Evolutionary conservation across 1,139 yeast species (phyloP).

Genomic region (Pichia sp.): DNA sequence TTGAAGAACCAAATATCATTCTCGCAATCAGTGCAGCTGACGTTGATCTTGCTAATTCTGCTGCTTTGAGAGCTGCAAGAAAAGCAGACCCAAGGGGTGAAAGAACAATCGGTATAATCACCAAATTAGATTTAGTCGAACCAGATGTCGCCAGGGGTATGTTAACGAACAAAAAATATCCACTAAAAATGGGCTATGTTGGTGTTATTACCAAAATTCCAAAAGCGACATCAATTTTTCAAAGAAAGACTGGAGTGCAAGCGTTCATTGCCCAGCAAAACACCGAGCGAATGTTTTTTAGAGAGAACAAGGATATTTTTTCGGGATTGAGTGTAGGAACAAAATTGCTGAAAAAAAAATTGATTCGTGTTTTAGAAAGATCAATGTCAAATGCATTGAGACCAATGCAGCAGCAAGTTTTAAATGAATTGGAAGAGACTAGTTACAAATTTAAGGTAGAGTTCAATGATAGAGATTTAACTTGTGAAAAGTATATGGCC

Average conservation of each 20-base stretch:
- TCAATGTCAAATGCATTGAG: constrained; percentile 87
- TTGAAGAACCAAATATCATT: constrained; percentile 88
- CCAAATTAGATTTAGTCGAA: constrained; percentile 85
- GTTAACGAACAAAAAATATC: constrained; percentile 75
- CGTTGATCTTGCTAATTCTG: constrained; percentile 93
- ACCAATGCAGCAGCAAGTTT: constrained; percentile 83
- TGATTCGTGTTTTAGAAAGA: constrained; percentile 80
- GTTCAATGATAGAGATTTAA: constrained; percentile 87
- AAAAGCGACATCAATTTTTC: constrained; percentile 31
- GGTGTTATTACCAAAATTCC: constrained; percentile 92
- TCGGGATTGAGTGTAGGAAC: constrained; percentile 73
- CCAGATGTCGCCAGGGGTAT: constrained; percentile 67
- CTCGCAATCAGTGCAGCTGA: constrained; percentile 97
- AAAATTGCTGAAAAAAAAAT: constrained; percentile 64
- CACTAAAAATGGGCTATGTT: constrained; percentile 92
- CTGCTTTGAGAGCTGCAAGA: constrained; percentile 91
- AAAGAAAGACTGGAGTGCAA: constrained; percentile 35
- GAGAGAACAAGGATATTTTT: constrained; percentile 57
- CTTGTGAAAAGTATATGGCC: constrained; percentile 91
- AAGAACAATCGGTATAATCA: constrained; percentile 92
- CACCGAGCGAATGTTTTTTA: constrained; percentile 57
- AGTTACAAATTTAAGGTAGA: constrained; percentile 92
- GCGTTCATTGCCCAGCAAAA: constrained; percentile 59
- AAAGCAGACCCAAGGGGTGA: constrained; percentile 91
- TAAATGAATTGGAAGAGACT: constrained; percentile 90